Conservation (phyloP, 495 filamentous ascomycete species). For the Aspergillus sclerotiicarbonarius region DNA sequence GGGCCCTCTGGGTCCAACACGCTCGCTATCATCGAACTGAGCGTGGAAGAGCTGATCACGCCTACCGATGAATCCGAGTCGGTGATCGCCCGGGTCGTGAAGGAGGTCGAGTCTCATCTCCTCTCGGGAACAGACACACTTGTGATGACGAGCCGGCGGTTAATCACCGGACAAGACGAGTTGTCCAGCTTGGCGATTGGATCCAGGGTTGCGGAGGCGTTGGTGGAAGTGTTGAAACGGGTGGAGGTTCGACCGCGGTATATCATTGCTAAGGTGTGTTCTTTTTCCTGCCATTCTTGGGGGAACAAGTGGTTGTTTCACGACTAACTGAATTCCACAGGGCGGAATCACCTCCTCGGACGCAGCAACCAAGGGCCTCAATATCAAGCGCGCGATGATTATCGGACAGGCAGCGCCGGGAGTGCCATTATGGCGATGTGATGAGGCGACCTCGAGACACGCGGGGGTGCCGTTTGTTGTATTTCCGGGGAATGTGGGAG, state of each 20-base stretch:
- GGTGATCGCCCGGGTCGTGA: conserved; percentile 25
- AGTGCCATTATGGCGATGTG: conserved; percentile 55
- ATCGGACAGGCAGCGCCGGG: conserved; percentile 54
- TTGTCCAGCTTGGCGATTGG: conserved; percentile 47
- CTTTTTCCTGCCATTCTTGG: not conserved
- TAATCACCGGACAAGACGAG: conserved; percentile 48
- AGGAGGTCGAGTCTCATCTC: conserved; percentile 28
- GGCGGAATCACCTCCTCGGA: conserved; percentile 56
- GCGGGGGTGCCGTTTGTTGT: conserved; percentile 51
- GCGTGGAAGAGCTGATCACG: conserved; percentile 42
- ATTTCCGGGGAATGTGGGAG: conserved; percentile 58
- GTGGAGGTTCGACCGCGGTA: conserved; percentile 48
- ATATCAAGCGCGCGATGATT: conserved; percentile 51
- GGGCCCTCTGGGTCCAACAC: conserved; percentile 22
- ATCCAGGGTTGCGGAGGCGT: conserved; percentile 39
- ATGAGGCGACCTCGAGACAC: conserved; percentile 46
- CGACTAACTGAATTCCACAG: conserved; percentile 19
- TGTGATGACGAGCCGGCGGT: conserved; percentile 52
- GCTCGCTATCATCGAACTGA: conserved; percentile 48
- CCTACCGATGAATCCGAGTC: conserved; percentile 24
- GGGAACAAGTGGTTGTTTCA: not conserved
- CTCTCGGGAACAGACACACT: conserved; percentile 42
- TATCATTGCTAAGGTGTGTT: conserved; percentile 51
- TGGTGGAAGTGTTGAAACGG: conserved; percentile 41
- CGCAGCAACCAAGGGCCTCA: conserved; percentile 51